Evolutionary conservation across 1,284 basidiomycete genomes (phyloP).

Genomic region (Rhodotorula mucilaginosa): DNA sequence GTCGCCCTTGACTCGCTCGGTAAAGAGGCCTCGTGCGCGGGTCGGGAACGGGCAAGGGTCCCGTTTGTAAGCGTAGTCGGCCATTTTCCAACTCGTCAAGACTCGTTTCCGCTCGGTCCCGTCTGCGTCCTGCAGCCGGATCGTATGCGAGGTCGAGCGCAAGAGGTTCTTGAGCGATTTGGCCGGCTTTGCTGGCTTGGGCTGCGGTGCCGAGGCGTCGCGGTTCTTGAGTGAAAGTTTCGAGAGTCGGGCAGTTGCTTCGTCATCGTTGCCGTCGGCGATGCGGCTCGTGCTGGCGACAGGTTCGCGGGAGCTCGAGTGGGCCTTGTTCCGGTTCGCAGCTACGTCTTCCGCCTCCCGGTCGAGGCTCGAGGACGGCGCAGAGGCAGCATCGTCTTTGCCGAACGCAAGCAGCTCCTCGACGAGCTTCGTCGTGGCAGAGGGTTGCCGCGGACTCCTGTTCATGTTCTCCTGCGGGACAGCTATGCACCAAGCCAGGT

Average conservation of each 20-base stretch:
- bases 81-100: slow-evolving; percentile 91
- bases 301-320: neutral
- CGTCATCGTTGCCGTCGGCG: neutral
- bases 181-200: neutral
- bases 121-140: slow-evolving; percentile 7
- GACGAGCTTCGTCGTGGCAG: slow-evolving; percentile 26
- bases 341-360: slow-evolving; percentile 29
- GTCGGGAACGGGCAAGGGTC: slow-evolving; percentile 87
- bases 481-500: too few species aligned
- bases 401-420: slow-evolving; percentile 29
- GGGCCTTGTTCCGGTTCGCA: slow-evolving; percentile 5
- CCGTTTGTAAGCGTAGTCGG: slow-evolving; percentile 86
- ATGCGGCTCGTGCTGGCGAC: neutral
- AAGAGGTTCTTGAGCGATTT: slow-evolving; percentile 24
- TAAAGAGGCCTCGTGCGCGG: slow-evolving; percentile 82
- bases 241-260: neutral
- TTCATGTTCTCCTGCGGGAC: neutral
- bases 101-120: slow-evolving; percentile 12
- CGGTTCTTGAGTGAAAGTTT: slow-evolving; percentile 5
- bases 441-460: neutral
- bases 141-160: slow-evolving; percentile 26
- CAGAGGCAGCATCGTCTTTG: slow-evolving; percentile 7
- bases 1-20: slow-evolving; percentile 53
- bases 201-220: neutral
- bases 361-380: slow-evolving; percentile 16